Percentiles rank a stretch among this genome's conserved stretches.
Evolutionary conservation across 169 alveolate genomes (phyloP).

Genomic region (Plasmodium vinckei): DNA sequence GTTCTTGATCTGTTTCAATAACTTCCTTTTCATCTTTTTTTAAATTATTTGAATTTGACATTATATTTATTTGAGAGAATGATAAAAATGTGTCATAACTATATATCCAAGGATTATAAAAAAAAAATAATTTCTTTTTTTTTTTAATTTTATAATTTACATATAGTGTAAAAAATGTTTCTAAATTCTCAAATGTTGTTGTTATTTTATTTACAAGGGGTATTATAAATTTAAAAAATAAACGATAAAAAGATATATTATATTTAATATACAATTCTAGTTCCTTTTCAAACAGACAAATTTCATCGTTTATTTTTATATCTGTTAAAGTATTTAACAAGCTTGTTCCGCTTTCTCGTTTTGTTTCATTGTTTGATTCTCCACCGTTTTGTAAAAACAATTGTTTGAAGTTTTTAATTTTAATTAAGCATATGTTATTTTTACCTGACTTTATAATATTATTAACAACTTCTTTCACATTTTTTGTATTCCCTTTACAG

Average conservation of each 20-base stretch:
- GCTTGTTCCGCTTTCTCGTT: neutral
- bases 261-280: constrained; percentile 23
- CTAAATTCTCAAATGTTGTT: constrained; percentile 26
- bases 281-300: constrained; percentile 19
- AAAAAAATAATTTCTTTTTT: constrained; percentile 34
- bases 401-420: constrained; percentile 23
- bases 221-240: constrained; percentile 24
- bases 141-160: constrained; percentile 32
- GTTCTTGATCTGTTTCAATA: neutral
- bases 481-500: neutral
- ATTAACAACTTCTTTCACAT: constrained; percentile 10
- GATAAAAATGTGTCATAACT: constrained; percentile 46
- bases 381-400: constrained; percentile 20
- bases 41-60: neutral
- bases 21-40: neutral
- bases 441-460: constrained; percentile 7
- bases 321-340: constrained; percentile 13
- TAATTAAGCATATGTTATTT: constrained; percentile 26
- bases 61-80: constrained; percentile 12
- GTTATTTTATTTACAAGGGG: constrained; percentile 35
- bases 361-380: neutral
- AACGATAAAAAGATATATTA: constrained; percentile 25
- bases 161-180: constrained; percentile 40
- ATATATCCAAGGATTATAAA: constrained; percentile 55
- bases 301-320: constrained; percentile 18